Percentiles rank a stretch among this genome's conserved stretches.
phyloP scores from a whole-genome alignment of 2,329 filamentous ascomycete species.

The Sarocladium kiliense region DNA sequence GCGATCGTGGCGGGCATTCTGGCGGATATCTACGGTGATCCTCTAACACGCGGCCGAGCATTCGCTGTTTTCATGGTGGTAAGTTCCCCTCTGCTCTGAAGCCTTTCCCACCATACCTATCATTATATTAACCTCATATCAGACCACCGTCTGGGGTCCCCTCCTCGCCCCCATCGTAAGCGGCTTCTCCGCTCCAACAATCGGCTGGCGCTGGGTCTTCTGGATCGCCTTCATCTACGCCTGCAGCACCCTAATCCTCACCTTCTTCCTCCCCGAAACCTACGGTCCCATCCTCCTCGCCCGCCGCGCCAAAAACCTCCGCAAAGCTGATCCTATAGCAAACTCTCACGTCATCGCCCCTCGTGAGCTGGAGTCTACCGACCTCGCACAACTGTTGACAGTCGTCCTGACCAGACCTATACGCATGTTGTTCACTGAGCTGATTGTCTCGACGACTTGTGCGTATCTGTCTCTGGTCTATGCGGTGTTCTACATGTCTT shows the following conservation, averaged over 20 bases:
- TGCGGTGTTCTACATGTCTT: slow-evolving; percentile 64
- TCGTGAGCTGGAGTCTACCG: slow-evolving; percentile 56
- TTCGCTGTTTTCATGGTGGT: slow-evolving; percentile 62
- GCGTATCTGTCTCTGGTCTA: slow-evolving; percentile 68
- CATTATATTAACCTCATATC: background rate
- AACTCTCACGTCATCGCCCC: slow-evolving; percentile 44
- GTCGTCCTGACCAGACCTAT: slow-evolving; percentile 68
- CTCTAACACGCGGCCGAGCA: slow-evolving; percentile 42
- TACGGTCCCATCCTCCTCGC: slow-evolving; percentile 54
- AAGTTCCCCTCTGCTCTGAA: slow-evolving; percentile 16
- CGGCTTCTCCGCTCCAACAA: slow-evolving; percentile 51
- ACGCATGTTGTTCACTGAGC: slow-evolving; percentile 67
- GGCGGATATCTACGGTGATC: slow-evolving; percentile 59
- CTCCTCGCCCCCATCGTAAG: slow-evolving; percentile 61
- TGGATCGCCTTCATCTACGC: slow-evolving; percentile 68
- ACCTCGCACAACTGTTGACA: slow-evolving; percentile 54
- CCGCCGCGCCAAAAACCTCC: slow-evolving; percentile 50
- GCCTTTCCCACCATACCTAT: background rate
- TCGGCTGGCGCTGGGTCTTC: slow-evolving; percentile 67
- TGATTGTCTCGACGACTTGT: slow-evolving; percentile 66
- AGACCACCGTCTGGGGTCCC: slow-evolving; percentile 61
- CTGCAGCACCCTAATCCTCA: slow-evolving; percentile 51
- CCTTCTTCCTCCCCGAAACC: slow-evolving; percentile 62
- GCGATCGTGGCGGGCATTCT: slow-evolving; percentile 59
- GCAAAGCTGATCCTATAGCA: slow-evolving; percentile 45